Conservation (phyloP, 2,329 filamentous ascomycete genomes). For the Aspergillus hiratsukae region DNA sequence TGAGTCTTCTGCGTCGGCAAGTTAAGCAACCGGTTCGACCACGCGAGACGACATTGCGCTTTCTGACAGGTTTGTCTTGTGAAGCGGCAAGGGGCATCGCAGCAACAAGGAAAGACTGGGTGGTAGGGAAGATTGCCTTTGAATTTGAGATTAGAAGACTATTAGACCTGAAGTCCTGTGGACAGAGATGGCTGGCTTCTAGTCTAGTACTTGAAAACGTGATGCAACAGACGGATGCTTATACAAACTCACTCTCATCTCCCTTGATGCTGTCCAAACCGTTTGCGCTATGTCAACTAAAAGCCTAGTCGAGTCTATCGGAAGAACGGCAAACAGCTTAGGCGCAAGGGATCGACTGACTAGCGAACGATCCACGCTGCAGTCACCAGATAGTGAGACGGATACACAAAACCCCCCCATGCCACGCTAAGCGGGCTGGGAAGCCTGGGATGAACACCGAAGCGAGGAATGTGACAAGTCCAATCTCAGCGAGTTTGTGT, state of each 20-base stretch:
- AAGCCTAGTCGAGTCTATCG: not conserved
- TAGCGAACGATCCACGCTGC: not conserved
- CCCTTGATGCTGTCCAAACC: not conserved
- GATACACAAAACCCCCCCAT: no score
- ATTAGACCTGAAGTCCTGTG: not conserved
- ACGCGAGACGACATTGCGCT: conserved; percentile 15
- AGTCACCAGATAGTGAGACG: not conserved
- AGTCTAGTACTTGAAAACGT: not conserved
- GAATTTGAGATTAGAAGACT: not conserved
- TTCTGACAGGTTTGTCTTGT: conserved; percentile 4
- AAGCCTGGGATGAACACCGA: not conserved
- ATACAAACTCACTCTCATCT: not conserved
- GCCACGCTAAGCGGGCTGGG: not conserved
- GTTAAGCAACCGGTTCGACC: conserved; percentile 15
- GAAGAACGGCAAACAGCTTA: not conserved
- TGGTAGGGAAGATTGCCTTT: not conserved
- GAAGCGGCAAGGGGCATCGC: not conserved
- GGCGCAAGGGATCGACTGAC: conserved; percentile 2
- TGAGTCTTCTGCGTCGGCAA: conserved; percentile 10
- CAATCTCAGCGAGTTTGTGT: not conserved
- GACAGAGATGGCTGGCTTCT: not conserved
- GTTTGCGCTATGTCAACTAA: not conserved
- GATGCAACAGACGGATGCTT: not conserved
- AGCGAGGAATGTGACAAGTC: not conserved
- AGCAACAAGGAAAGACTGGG: not conserved